phyloP scores from a whole-genome alignment of 495 filamentous ascomycete genomes.

The Trichoderma orchidacearum region DNA sequence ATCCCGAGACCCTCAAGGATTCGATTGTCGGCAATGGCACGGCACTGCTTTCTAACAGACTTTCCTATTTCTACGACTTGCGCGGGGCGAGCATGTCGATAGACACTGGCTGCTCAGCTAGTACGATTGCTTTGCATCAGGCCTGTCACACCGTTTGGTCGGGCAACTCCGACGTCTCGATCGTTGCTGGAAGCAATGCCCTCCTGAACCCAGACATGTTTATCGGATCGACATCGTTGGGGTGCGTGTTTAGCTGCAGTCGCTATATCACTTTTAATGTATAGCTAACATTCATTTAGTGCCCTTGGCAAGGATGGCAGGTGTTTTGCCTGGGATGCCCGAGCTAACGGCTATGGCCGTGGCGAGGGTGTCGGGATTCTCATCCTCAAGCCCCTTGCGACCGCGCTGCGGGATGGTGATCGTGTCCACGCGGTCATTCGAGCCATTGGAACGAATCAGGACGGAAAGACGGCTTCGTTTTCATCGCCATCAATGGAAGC shows the following conservation, averaged over 20 bases:
- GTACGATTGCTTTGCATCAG: slow-evolving; percentile 37
- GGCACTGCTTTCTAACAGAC: slow-evolving; percentile 25
- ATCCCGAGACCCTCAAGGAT: slow-evolving; percentile 9
- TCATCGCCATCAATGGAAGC: slow-evolving; percentile 32
- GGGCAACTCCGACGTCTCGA: slow-evolving; percentile 20
- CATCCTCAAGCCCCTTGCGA: slow-evolving; percentile 36
- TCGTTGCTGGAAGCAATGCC: slow-evolving; percentile 34
- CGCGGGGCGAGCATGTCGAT: slow-evolving; percentile 47
- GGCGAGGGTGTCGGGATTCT: slow-evolving; percentile 45
- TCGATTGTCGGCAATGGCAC: slow-evolving; percentile 4
- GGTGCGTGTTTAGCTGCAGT: no score
- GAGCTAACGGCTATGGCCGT: slow-evolving; percentile 44
- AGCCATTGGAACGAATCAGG: slow-evolving; percentile 33
- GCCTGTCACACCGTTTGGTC: slow-evolving; percentile 58
- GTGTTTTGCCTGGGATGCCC: slow-evolving; percentile 40
- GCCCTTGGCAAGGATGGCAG: no score
- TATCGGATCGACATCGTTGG: slow-evolving; percentile 14
- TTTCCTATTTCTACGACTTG: slow-evolving; percentile 35
- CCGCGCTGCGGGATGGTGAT: slow-evolving; percentile 29
- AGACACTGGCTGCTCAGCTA: slow-evolving; percentile 74
- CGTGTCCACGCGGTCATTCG: slow-evolving; percentile 42
- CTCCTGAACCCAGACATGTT: slow-evolving; percentile 18
- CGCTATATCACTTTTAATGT: no score
- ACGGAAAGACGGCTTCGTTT: slow-evolving; percentile 33
- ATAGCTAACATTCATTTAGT: no score